These are phyloP conservation scores for Magnolia kwangsiensis DNA, from an alignment of 164 flowering plant genomes.

Conservation along the genomic window DNA sequence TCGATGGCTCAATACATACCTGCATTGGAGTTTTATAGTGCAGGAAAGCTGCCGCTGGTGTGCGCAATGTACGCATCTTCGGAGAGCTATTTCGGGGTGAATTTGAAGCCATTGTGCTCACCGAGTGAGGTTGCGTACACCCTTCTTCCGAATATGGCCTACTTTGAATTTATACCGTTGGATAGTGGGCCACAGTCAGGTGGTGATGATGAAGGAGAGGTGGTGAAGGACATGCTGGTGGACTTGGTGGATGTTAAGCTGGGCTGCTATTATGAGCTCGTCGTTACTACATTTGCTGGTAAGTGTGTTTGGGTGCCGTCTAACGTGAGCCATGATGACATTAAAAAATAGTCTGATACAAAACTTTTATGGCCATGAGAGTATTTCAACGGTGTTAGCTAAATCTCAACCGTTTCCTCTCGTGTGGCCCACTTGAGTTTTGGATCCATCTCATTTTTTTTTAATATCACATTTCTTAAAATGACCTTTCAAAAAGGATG, in stretches of 20 bases:
- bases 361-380: too few relatives aligned
- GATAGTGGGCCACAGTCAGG: constrained; percentile 34
- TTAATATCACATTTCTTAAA: too few relatives aligned
- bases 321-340: not conserved
- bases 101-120: constrained; percentile 59
- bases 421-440: too few relatives aligned
- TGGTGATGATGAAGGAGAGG: constrained; percentile 44
- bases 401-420: too few relatives aligned
- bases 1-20: constrained; percentile 91
- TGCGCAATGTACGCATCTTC: constrained; percentile 84
- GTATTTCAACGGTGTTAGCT: too few relatives aligned
- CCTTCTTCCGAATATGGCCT: constrained; percentile 78
- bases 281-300: constrained; percentile 86
- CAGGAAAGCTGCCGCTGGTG: constrained; percentile 56
- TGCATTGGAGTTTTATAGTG: constrained; percentile 56
- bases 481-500: too few relatives aligned
- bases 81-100: constrained; percentile 81
- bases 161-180: constrained; percentile 67
- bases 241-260: constrained; percentile 54
- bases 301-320: not conserved
- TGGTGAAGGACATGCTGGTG: constrained; percentile 34
- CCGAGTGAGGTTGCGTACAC: constrained; percentile 70
- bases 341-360: too few relatives aligned
- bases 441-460: too few relatives aligned
- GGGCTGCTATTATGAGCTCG: constrained; percentile 70